Conservation (phyloP, 257 asterid genomes). For the Cinchona pubescens region DNA sequence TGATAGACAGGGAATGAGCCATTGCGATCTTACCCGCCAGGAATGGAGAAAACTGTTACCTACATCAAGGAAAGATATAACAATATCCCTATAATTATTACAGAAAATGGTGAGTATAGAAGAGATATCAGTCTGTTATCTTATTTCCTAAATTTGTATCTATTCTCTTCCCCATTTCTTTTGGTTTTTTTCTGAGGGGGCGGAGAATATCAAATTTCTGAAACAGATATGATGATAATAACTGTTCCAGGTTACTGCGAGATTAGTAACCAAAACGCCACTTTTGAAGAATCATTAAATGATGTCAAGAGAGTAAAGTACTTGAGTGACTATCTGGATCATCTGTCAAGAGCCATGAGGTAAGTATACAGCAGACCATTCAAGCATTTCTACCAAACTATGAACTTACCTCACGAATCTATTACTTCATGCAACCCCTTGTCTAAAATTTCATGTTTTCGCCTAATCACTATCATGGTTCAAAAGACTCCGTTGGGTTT, state of each 20-base stretch:
- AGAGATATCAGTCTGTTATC: neutral
- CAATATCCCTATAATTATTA: slow-evolving; percentile 52
- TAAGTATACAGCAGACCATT: neutral
- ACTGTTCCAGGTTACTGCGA: slow-evolving; percentile 31
- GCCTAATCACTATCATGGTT: neutral
- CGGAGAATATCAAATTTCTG: neutral
- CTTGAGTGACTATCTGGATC: slow-evolving; percentile 23
- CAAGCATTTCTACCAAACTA: neutral
- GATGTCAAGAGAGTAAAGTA: slow-evolving; percentile 24
- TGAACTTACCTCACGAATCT: neutral
- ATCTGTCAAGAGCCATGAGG: slow-evolving; percentile 26
- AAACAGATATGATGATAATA: neutral
- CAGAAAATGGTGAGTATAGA: slow-evolving; percentile 50
- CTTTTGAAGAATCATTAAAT: slow-evolving; percentile 17
- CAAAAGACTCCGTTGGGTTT: no score
- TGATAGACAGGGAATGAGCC: slow-evolving; percentile 23
- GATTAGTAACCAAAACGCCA: slow-evolving; percentile 12
- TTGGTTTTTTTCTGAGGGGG: neutral
- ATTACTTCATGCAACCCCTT: slow-evolving; percentile 1
- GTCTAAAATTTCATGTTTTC: neutral
- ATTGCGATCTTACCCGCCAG: slow-evolving; percentile 33
- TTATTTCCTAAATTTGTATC: neutral
- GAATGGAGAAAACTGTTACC: slow-evolving; percentile 54
- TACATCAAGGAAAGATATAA: slow-evolving; percentile 53
- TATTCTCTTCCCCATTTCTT: neutral